Percentiles rank a stretch among this genome's conserved stretches.
Conservation (phyloP, 345 rosid genomes). For the Rhodomyrtus tomentosa region DNA sequence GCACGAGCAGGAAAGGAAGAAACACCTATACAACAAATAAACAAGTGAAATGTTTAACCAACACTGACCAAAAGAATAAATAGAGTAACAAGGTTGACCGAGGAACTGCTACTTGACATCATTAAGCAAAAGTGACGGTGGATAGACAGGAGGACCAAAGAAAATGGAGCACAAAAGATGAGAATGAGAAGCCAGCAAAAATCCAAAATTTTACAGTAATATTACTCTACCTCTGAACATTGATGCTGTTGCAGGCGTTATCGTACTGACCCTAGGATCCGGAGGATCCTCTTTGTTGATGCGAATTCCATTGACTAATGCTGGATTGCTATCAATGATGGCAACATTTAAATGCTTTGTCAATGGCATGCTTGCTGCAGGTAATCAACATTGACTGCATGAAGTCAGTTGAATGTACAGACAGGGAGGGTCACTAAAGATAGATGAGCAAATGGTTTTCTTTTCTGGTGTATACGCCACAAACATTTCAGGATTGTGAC, state of each 20-base stretch:
- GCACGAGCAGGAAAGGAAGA: background rate
- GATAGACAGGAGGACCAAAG: background rate
- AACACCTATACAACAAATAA: background rate
- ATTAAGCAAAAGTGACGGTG: background rate
- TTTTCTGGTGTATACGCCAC: background rate
- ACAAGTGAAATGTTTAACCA: background rate
- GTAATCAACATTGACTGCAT: background rate
- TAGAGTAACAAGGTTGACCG: background rate
- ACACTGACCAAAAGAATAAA: background rate
- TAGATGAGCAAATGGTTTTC: background rate
- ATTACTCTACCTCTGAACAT: constrained; percentile 56
- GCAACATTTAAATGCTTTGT: constrained; percentile 80
- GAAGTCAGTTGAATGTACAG: background rate
- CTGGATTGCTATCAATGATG: constrained; percentile 78
- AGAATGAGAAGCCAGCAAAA: background rate
- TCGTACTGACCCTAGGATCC: constrained; percentile 91
- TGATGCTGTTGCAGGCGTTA: constrained; percentile 78
- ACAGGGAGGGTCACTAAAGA: background rate
- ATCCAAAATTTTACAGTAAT: background rate
- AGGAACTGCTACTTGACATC: background rate
- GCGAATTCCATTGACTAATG: constrained; percentile 29
- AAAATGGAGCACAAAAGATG: background rate
- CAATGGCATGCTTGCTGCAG: constrained; percentile 67
- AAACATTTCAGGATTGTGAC: background rate
- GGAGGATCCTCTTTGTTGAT: constrained; percentile 63